These are phyloP conservation scores for Phytomonas francai DNA, from an alignment of 208 protist species.

Conservation along the genomic window DNA sequence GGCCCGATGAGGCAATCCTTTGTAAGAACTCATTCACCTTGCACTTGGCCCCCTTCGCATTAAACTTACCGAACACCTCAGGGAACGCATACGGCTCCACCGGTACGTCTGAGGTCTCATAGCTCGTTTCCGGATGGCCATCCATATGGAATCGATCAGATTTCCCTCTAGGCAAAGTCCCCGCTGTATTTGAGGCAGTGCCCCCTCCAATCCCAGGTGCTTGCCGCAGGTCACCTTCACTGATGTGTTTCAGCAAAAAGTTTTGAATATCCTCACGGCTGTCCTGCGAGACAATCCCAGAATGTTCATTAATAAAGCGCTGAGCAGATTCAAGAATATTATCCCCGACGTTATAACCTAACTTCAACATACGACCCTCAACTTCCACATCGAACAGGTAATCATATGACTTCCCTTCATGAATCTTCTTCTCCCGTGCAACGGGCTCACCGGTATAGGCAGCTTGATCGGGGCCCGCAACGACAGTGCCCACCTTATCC, in stretches of 20 bases:
- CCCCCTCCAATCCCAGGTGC: conserved; percentile 15
- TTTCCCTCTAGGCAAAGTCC: background rate
- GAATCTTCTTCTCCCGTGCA: conserved; percentile 48
- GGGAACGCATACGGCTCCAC: background rate
- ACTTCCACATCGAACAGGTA: conserved; percentile 95
- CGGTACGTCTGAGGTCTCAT: background rate
- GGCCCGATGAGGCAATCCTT: background rate
- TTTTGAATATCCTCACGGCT: conserved; percentile 89
- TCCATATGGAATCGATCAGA: background rate
- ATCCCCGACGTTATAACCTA: conserved; percentile 89
- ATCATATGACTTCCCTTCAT: conserved; percentile 90
- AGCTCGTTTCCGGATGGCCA: background rate
- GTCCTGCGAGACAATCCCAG: conserved; percentile 67
- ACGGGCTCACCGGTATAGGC: conserved; percentile 25
- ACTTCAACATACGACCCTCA: conserved; percentile 60
- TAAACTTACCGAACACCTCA: conserved; percentile 43
- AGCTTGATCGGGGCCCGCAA: conserved; percentile 50
- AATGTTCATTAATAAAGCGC: conserved; percentile 79
- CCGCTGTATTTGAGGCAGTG: conserved; percentile 3
- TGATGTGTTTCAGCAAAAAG: conserved; percentile 82
- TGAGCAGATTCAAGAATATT: conserved; percentile 84
- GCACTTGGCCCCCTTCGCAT: conserved; percentile 29
- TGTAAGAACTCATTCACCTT: conserved; percentile 44
- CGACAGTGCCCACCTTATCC: conserved; percentile 90
- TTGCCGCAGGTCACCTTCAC: conserved; percentile 28